These are phyloP conservation scores for Flaveria trinervia DNA, from an alignment of 129 eudicot species.

Conservation along the genomic window DNA sequence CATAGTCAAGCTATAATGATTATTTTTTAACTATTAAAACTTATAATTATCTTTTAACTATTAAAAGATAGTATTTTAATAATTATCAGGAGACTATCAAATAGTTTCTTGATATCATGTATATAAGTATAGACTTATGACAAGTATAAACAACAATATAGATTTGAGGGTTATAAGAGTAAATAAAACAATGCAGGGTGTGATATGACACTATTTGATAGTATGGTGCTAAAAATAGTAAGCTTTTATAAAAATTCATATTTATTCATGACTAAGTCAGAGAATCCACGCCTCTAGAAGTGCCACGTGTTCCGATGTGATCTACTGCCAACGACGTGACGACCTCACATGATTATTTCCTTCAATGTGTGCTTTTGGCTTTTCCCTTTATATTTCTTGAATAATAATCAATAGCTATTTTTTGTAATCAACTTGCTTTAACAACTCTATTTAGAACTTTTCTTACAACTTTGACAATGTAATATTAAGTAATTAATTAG, in stretches of 20 bases:
- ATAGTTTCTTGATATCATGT: too few species aligned
- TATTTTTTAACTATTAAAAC: too few species aligned
- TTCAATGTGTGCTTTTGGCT: slow-evolving; percentile 11
- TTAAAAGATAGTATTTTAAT: too few species aligned
- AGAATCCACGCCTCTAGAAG: slow-evolving; percentile 33
- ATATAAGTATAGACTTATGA: too few species aligned
- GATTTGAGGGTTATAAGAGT: too few species aligned
- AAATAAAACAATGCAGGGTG: background rate
- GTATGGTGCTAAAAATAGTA: background rate
- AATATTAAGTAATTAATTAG: too few species aligned
- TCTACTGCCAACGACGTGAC: slow-evolving; percentile 28
- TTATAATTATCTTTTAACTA: too few species aligned
- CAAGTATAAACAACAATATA: too few species aligned
- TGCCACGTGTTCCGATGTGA: slow-evolving; percentile 34
- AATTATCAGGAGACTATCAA: too few species aligned
- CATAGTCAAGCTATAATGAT: too few species aligned
- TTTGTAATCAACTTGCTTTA: background rate
- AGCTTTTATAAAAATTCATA: slow-evolving; percentile 12
- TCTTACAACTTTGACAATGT: too few species aligned
- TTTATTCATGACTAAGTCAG: slow-evolving; percentile 28
- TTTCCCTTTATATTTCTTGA: background rate
- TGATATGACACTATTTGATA: background rate
- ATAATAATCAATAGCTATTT: background rate
- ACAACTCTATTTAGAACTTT: too few species aligned
- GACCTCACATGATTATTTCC: slow-evolving; percentile 25